Evolutionary conservation across 768 basidiomycete species (phyloP).

Genomic region (Leccinum imitatum): DNA sequence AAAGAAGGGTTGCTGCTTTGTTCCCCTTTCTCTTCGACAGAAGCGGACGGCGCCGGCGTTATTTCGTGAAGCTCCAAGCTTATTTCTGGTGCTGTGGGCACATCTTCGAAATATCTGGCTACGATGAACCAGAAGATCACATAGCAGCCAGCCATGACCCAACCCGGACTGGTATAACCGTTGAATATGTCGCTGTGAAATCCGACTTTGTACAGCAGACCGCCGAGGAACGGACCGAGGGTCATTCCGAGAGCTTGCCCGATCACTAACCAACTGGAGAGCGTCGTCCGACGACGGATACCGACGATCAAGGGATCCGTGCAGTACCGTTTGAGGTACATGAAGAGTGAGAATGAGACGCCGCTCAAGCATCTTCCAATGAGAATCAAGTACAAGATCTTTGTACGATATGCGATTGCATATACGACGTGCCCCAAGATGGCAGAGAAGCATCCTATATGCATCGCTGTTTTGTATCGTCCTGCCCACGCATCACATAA

Average conservation of each 20-base stretch:
- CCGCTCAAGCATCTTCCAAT: slow-evolving; percentile 67
- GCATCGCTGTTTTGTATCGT: slow-evolving; percentile 54
- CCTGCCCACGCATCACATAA: slow-evolving; percentile 37
- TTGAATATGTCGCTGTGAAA: slow-evolving; percentile 60
- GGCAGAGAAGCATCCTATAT: slow-evolving; percentile 51
- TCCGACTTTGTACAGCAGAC: slow-evolving; percentile 54
- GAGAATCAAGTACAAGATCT: slow-evolving; percentile 68
- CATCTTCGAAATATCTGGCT: slow-evolving; percentile 35
- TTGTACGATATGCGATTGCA: slow-evolving; percentile 56
- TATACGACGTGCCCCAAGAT: slow-evolving; percentile 58
- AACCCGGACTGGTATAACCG: slow-evolving; percentile 66
- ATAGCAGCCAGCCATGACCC: slow-evolving; percentile 45
- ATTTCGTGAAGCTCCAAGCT: slow-evolving; percentile 12
- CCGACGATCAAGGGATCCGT: slow-evolving; percentile 63
- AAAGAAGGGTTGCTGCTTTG: not conserved
- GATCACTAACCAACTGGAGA: slow-evolving; percentile 54
- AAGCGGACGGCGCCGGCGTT: not conserved
- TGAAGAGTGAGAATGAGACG: slow-evolving; percentile 58
- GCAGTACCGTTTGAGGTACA: slow-evolving; percentile 71
- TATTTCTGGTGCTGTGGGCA: slow-evolving; percentile 23
- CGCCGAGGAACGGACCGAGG: not conserved
- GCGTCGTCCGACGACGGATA: slow-evolving; percentile 34
- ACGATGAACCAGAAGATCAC: not conserved
- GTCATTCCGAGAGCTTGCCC: slow-evolving; percentile 39
- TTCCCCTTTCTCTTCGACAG: slow-evolving; percentile 34